phyloP scores from a whole-genome alignment of 495 filamentous ascomycete genomes.

The Talaromyces liani region DNA sequence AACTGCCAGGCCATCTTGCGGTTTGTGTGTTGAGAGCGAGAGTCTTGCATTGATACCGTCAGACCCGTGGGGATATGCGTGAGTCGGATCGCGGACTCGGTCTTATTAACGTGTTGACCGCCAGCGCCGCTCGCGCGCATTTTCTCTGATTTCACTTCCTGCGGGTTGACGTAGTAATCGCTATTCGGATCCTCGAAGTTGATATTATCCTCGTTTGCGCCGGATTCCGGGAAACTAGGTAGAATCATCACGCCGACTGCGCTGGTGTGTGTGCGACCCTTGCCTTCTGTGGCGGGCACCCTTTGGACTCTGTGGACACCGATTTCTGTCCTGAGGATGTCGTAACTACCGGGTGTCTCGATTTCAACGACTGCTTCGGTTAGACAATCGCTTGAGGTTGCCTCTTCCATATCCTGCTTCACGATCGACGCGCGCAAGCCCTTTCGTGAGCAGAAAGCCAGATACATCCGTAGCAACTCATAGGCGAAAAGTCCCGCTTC shows the following conservation, averaged over 20 bases:
- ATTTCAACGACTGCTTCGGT: constrained; percentile 85
- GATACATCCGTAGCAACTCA: constrained; percentile 86
- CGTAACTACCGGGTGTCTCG: constrained; percentile 69
- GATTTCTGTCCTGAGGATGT: constrained; percentile 71
- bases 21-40: constrained; percentile 83
- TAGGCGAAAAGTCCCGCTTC: constrained; percentile 87
- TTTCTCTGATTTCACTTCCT: constrained; percentile 78
- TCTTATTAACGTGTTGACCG: constrained; percentile 97
- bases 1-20: constrained; percentile 79
- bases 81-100: constrained; percentile 88
- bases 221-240: constrained; percentile 65
- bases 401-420: constrained; percentile 50
- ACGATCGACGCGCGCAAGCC: constrained; percentile 52
- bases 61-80: constrained; percentile 86
- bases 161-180: constrained; percentile 82
- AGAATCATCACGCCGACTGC: constrained; percentile 87
- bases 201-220: constrained; percentile 41
- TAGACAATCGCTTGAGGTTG: constrained; percentile 52
- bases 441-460: constrained; percentile 59
- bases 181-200: constrained; percentile 76
- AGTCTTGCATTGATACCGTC: constrained; percentile 86
- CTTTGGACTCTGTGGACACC: constrained; percentile 94
- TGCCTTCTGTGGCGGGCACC: constrained; percentile 81
- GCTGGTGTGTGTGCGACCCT: constrained; percentile 87
- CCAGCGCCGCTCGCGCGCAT: constrained; percentile 91